Base-by-base conservation (phyloP, 2,329 filamentous ascomycete genomes). In the Thyridium curvatum region DNA sequence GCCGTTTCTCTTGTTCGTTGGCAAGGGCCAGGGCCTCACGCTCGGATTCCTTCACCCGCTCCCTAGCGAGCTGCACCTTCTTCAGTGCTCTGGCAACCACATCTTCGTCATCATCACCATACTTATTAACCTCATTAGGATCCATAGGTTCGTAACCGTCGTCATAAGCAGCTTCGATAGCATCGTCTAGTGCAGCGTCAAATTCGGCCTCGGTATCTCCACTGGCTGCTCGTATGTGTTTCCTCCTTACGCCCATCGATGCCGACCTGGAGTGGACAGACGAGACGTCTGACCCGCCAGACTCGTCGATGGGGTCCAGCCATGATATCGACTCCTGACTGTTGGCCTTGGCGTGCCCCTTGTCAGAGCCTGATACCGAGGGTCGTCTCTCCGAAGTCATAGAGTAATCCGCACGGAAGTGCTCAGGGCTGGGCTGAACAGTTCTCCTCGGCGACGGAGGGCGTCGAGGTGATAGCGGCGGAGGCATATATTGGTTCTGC, bases 281-380 rank as follows among this genome's bases (percentile, higher is more conserved):
- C 2, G 86, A 87, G 3, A 77, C 72, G 4, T 80, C 82, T 1
- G 90, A 95, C 14, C 78, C 84, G 29, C 83, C 86, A 16, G 89
- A 95, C 51, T 95, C 90, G 56, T 94, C 86, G 41, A 94, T 93
- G 1, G 88, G 91, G 55, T 95, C 87, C n/a, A 95, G 64, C 90
- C 90, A 95, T 1, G 89, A 94, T 38, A 85, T 88, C 4, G 86
- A 87, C 55, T 89, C 86, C 44, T 84, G 82, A 53, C 86, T 91
- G 10, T 76, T 72, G 17, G 77, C 80, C 43, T 78, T 64, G 16
- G 60, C 59, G 48, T 79, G 76, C 9, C 66, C 56, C 28, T 46
- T 46, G 12, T 43, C 28, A 4, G 42, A 64, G 21, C 21, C 21
- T 10, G 21, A 26, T 26, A 10, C 21, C 21, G 21, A 26, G 21